Conservation (phyloP, 75 land plant genomes). For the Picea glauca region DNA sequence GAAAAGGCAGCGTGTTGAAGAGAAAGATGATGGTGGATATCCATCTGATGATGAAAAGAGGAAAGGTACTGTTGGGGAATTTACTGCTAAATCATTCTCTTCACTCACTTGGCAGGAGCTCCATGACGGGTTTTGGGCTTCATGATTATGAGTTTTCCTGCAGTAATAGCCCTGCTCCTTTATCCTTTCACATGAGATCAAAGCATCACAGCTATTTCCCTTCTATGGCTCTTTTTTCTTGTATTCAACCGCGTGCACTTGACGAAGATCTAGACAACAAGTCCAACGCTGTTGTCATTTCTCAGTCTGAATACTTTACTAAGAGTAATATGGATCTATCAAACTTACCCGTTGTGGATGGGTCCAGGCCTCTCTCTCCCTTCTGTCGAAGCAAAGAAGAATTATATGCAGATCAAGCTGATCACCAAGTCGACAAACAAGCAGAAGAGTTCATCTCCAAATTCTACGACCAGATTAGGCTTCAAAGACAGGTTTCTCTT, state of each 20-base stretch:
- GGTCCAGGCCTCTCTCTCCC: constrained; percentile 6
- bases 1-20: constrained; percentile 25
- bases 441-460: constrained; percentile 61
- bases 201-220: constrained; percentile 1
- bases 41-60: constrained; percentile 37
- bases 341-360: neutral
- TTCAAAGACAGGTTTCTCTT: constrained; percentile 51
- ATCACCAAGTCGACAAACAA: constrained; percentile 35
- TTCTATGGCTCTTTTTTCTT: neutral
- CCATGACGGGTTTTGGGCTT: too few species aligned
- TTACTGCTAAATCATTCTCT: constrained; percentile 17
- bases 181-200: neutral
- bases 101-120: constrained; percentile 10
- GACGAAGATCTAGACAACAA: neutral
- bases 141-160: constrained; percentile 40
- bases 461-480: constrained; percentile 54
- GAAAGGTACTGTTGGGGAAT: constrained; percentile 24
- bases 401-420: constrained; percentile 6
- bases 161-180: constrained; percentile 26
- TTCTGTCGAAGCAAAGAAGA: constrained; percentile 12
- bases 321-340: neutral
- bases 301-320: constrained; percentile 1
- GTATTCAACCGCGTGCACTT: constrained; percentile 5
- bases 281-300: constrained; percentile 1
- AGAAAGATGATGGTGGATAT: constrained; percentile 31